These are phyloP conservation scores for Acorus gramineus DNA, from an alignment of 106 monocot genomes.

Conservation along the genomic window DNA sequence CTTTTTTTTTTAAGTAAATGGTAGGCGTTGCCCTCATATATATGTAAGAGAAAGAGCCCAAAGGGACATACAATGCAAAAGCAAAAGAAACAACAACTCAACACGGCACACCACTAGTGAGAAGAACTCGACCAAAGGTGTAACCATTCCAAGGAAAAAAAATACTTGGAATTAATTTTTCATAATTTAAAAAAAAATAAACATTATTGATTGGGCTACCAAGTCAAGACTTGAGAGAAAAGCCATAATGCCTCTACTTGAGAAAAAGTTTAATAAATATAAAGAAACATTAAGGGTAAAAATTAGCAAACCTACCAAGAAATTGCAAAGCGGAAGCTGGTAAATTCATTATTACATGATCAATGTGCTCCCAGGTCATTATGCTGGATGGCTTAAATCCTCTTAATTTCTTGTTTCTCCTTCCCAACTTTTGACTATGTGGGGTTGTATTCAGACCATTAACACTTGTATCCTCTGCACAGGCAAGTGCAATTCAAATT, in stretches of 20 bases:
- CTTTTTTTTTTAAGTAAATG: no score
- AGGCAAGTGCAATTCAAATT: neutral
- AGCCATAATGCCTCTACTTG: neutral
- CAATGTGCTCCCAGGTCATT: slow-evolving; percentile 69
- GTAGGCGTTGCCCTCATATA: no score
- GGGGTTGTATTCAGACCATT: slow-evolving; percentile 11
- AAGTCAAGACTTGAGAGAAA: neutral
- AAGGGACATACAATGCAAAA: no score
- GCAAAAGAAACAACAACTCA: no score
- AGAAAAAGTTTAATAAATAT: neutral
- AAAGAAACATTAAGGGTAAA: neutral
- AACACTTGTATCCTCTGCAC: slow-evolving; percentile 9
- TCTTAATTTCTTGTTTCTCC: slow-evolving; percentile 56
- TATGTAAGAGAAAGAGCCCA: no score
- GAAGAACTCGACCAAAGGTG: no score
- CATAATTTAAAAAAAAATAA: no score
- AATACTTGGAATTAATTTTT: no score
- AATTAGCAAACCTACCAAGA: slow-evolving; percentile 42
- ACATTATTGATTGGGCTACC: no score
- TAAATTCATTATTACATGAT: slow-evolving; percentile 98
- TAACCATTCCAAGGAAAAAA: no score
- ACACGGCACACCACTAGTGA: no score
- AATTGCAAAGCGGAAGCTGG: slow-evolving; percentile 90
- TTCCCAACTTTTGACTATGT: slow-evolving; percentile 22
- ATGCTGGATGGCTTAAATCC: slow-evolving; percentile 14